Evolutionary conservation across 108 stramenopile genomes (phyloP), one percentile per base, ranked within the genome.

Genomic region (Aurantiochytrium sp.): DNA sequence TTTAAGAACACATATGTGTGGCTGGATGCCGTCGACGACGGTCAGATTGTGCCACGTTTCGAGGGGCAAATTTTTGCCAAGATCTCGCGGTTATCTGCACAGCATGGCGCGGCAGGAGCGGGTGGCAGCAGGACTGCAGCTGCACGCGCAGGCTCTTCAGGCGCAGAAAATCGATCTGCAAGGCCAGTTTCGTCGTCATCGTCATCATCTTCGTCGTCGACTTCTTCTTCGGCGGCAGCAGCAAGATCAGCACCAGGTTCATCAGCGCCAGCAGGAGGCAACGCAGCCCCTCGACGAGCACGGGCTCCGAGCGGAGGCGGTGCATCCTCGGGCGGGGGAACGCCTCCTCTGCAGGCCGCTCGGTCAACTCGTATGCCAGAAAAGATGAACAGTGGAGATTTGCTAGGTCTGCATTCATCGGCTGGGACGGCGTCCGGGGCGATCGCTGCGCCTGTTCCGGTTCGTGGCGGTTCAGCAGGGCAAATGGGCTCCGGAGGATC

Each of bases 1-100:
- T 92, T 93, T 16, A 89, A 87, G 43, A 89, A 90, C 28, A 69
- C 60, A 4, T 60, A 87, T 6, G 89, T 83, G n/a, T 83, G 76
- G 76, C 76, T 83, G 23, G 76, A 83, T 45, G 49, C 1, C 45
- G 14, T 53, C 0, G 76, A 83, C 23, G 76, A 83, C 5, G 45
- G 14, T 53, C 43, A 47, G 4, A 18, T 83, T 12, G 76, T 83
- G 19, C 76, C 76, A 35, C 45, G 51, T 12, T 83, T 28, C 3
- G 76, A 83, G 6, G 28, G 51, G 6, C 76, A 83, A 23, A 35
- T 83, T 6, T 12, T 83, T 18, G 45, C 49, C 28, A 83, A 83
- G 51, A 28, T 83, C 51, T 21, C 76, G 3, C 76, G 76, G 12
- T 12, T 83, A 83, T 69, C 64, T 12, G 64, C 42, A 8, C 21